phyloP scores from a whole-genome alignment of 2,329 filamentous ascomycete species.

The Volutella citrinella region DNA sequence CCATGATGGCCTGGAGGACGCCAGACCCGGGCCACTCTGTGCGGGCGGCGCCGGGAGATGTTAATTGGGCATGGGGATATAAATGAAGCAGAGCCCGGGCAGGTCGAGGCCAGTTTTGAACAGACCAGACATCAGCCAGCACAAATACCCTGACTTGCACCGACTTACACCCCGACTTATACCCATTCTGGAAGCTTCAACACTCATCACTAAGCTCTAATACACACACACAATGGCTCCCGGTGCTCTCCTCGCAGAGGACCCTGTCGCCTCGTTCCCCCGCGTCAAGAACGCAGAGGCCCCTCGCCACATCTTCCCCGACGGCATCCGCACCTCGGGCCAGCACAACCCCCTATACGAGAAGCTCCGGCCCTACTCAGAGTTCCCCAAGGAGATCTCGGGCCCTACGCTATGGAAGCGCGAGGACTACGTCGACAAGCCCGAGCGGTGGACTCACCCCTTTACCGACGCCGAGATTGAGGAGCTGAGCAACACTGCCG shows the following conservation, averaged over 20 bases:
- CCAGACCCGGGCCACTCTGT: too few species aligned
- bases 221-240: conserved; percentile 24
- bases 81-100: too few species aligned
- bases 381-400: conserved; percentile 68
- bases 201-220: too few species aligned
- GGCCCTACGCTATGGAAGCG: conserved; percentile 72
- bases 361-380: conserved; percentile 60
- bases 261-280: conserved; percentile 11
- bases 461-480: conserved; percentile 65
- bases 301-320: conserved; percentile 37
- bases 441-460: conserved; percentile 70
- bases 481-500: conserved; percentile 65
- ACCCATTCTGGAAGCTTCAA: too few species aligned
- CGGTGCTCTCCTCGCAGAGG: conserved; percentile 21
- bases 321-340: conserved; percentile 57
- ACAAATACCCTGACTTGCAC: too few species aligned
- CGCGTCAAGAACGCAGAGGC: conserved; percentile 23
- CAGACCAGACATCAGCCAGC: too few species aligned
- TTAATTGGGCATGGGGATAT: too few species aligned
- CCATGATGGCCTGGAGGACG: too few species aligned
- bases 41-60: too few species aligned
- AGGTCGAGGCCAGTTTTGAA: too few species aligned
- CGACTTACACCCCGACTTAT: too few species aligned
- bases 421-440: conserved; percentile 60
- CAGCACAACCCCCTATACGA: conserved; percentile 70